These are phyloP conservation scores for Colletotrichum lini DNA, from an alignment of 2,329 filamentous ascomycete genomes.

Conservation along the genomic window DNA sequence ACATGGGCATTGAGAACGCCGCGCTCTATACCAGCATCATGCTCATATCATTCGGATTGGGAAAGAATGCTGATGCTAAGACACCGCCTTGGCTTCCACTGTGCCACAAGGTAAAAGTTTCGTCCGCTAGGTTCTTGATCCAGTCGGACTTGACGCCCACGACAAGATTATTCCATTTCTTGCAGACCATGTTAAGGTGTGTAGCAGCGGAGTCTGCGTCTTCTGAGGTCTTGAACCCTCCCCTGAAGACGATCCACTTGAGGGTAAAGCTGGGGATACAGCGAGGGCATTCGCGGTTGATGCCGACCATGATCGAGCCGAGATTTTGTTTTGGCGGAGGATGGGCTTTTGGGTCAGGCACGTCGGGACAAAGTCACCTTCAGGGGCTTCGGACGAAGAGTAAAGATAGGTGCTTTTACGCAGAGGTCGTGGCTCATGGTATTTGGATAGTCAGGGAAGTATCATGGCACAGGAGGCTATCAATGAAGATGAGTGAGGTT, in stretches of 20 bases:
- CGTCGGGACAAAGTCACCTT: not conserved
- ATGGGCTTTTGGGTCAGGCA: not conserved
- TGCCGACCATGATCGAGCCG: not conserved
- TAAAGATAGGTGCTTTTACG: not conserved
- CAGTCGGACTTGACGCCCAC: not conserved
- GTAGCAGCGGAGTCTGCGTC: not conserved
- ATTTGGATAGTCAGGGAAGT: slow-evolving; percentile 7
- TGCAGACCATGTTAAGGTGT: not conserved
- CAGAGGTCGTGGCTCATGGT: not conserved
- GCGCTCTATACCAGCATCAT: no score
- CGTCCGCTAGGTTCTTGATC: not conserved
- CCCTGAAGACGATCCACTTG: not conserved
- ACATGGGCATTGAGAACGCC: not conserved
- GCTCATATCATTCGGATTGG: no score
- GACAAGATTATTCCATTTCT: not conserved
- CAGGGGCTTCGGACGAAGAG: no score
- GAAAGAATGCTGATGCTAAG: not conserved
- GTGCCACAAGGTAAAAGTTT: not conserved
- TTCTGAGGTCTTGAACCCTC: not conserved
- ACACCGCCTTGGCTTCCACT: not conserved
- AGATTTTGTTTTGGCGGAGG: not conserved
- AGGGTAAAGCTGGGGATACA: not conserved
- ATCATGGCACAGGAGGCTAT: not conserved
- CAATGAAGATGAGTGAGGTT: not conserved
- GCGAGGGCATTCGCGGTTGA: not conserved